Evolutionary conservation across 2,329 filamentous ascomycete species (phyloP), one percentile per base, ranked within the genome.

Genomic region (Alternaria conjuncta): DNA sequence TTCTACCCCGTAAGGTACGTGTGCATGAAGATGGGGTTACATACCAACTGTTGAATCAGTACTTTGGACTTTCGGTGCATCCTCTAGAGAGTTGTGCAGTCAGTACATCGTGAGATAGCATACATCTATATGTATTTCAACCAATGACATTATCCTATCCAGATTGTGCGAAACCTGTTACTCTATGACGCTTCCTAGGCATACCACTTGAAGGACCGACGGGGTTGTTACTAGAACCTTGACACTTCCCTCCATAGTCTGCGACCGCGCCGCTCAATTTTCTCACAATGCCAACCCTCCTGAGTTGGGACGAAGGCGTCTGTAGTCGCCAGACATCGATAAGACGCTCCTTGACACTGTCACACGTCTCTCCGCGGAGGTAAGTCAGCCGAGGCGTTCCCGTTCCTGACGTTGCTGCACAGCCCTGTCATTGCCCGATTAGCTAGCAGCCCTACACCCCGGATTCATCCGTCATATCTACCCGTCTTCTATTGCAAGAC

Each of bases 11-110:
- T 86, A 82, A 81, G 85, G 83, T 80, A 82, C 82, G 79, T 83
- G 86, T 89, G 87, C 86, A 89, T 90, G 87, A 85, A 89, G 86
- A 85, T 82, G 81, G 82, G 86, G 85, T 82, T 80, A 88, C 85
- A 88, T 84, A 70, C 59, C 64, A 66, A 53, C n/a, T 64, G 61
- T 61, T 68, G 44, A 25, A 30, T 45, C 51, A 57, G 58, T 28
- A 44, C 51, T 59, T 65, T 61, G 28, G 23, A 41, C 21, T 51
- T 28, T 36, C 28, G 5, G 30, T 56, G 21, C 46, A 49, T 43
- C 56, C 30, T 18, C 23, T 12, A n/a, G 23, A 28, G 32, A 36
- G 61, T 50, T 45, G 41, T 46, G 51, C 50, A 28, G 28, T 36
- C n/a, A 30, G 26, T 45, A 55, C 15, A 57, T 44, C 25, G 32